These are phyloP conservation scores for Cercospora sojina DNA, from an alignment of 2,329 filamentous ascomycete genomes.

Conservation along the genomic window DNA sequence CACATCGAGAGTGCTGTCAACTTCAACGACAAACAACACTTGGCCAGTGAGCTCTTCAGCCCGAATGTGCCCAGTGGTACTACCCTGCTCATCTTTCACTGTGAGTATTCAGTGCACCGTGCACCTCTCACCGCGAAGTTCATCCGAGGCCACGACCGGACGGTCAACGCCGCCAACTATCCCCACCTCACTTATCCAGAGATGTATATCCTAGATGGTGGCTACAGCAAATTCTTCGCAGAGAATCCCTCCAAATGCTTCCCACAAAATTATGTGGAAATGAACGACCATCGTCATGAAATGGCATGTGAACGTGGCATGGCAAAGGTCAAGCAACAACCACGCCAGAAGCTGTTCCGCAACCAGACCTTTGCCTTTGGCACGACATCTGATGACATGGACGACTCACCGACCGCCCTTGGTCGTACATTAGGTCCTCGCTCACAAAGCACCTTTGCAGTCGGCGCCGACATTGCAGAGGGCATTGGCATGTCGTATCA, in stretches of 20 bases:
- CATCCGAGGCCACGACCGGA: conserved; percentile 84
- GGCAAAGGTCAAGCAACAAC: conserved; percentile 83
- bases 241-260: conserved; percentile 78
- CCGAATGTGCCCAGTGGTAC: conserved; percentile 49
- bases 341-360: conserved; percentile 74
- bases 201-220: conserved; percentile 93
- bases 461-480: conserved; percentile 34
- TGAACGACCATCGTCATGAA: conserved; percentile 89
- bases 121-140: conserved; percentile 95
- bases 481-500: conserved; percentile 36
- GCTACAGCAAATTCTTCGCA: conserved; percentile 89
- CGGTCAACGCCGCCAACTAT: conserved; percentile 80
- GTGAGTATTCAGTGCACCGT: conserved; percentile 96
- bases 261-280: conserved; percentile 94
- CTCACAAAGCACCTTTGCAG: conserved; percentile 35
- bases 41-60: conserved; percentile 74
- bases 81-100: conserved; percentile 88
- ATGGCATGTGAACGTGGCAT: conserved; percentile 92
- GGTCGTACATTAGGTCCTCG: conserved; percentile 32
- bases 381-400: conserved; percentile 60
- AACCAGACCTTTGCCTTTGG: conserved; percentile 96
- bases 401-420: conserved; percentile 61
- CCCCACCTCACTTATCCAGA: conserved; percentile 92
- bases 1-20: conserved; percentile 94
- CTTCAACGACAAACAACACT: conserved; percentile 91